A percentile compares a stretch with the other conserved stretches of the same genome.
phyloP scores from a whole-genome alignment of 164 flowering plant species.

The Liquidambar formosana region DNA sequence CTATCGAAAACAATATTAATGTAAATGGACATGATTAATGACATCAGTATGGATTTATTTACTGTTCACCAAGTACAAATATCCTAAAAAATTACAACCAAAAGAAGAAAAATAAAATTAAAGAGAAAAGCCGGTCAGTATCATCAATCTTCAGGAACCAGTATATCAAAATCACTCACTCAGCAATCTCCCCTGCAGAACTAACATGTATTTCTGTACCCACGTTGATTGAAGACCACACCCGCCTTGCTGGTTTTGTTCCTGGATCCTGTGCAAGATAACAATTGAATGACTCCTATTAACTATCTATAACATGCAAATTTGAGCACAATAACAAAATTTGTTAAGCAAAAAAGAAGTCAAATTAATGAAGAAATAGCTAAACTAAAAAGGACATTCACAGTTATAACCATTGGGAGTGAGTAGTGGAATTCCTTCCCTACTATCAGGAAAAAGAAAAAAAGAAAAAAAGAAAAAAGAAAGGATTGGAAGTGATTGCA shows the following conservation, averaged over 20 bases:
- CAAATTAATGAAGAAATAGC: no score
- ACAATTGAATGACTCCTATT: background rate
- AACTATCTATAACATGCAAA: no score
- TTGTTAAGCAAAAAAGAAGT: no score
- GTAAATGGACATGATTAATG: background rate
- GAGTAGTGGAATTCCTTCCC: no score
- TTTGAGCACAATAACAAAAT: no score
- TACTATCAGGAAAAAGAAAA: no score
- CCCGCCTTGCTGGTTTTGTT: constrained; percentile 41
- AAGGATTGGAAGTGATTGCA: no score
- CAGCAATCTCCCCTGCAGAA: constrained; percentile 41
- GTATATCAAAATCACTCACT: constrained; percentile 66
- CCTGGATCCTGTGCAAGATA: constrained; percentile 54
- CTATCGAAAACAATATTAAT: background rate
- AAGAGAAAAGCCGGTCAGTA: background rate
- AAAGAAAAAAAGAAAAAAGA: no score
- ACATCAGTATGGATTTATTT: background rate
- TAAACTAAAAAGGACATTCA: no score
- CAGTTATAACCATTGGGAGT: no score
- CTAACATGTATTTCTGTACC: constrained; percentile 63
- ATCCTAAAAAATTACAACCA: background rate
- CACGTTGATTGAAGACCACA: constrained; percentile 54
- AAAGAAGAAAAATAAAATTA: no score
- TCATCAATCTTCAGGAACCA: constrained; percentile 30
- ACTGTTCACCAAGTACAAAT: background rate